Conservation (phyloP, 306 rosid genomes). For the Glycyrrhiza uralensis region DNA sequence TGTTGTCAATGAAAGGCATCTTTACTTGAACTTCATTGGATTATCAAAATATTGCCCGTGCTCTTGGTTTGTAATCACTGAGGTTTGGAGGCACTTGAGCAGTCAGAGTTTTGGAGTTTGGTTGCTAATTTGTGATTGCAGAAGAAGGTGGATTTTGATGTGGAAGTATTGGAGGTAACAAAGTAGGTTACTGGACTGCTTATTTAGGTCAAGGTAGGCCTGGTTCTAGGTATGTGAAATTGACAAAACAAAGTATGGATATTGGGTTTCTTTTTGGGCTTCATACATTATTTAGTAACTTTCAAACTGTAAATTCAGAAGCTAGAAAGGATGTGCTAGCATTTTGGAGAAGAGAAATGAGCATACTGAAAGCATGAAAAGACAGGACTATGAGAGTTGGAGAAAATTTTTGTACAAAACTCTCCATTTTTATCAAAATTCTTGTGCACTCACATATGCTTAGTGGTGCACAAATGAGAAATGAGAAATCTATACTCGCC, state of each 20-base stretch:
- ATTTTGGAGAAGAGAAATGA: background rate
- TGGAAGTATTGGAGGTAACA: background rate
- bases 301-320: background rate
- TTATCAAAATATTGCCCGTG: too few relatives aligned
- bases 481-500: background rate
- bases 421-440: background rate
- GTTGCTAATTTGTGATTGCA: background rate
- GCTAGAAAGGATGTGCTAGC: slow-evolving; percentile 4
- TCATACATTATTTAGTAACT: background rate
- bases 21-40: background rate
- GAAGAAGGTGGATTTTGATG: slow-evolving; percentile 7
- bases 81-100: background rate
- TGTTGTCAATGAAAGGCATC: background rate
- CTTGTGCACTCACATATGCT: background rate
- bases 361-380: background rate
- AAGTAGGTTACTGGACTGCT: background rate
- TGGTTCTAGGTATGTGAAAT: background rate
- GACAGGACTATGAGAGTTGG: background rate
- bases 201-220: background rate
- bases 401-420: background rate
- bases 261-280: background rate
- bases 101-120: background rate
- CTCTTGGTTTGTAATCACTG: background rate
- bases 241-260: background rate
- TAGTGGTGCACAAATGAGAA: background rate